Evolutionary conservation across 495 filamentous ascomycete species (phyloP).

Genomic region (Amniculicola lignicola): DNA sequence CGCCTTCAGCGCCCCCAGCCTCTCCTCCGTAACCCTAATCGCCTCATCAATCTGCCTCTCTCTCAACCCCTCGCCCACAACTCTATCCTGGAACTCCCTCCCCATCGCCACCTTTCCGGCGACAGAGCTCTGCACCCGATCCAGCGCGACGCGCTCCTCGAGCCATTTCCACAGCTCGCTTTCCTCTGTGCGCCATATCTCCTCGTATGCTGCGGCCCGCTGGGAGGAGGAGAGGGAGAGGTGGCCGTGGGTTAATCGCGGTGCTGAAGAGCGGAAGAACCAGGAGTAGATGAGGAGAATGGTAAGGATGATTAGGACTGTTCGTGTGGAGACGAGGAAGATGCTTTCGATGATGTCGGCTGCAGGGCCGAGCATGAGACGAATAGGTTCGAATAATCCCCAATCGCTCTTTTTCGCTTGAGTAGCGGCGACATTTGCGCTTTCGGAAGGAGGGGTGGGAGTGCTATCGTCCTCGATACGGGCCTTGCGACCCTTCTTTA

Average conservation of each 20-base stretch:
- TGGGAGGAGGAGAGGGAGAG: slow-evolving; percentile 51
- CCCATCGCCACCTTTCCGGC: slow-evolving; percentile 44
- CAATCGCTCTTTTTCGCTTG: slow-evolving; percentile 51
- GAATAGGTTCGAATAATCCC: slow-evolving; percentile 66
- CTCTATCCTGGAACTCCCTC: slow-evolving; percentile 36
- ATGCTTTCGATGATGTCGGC: slow-evolving; percentile 66
- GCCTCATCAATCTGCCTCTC: slow-evolving; percentile 66
- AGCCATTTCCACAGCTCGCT: slow-evolving; percentile 94
- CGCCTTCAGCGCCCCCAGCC: slow-evolving; percentile 7
- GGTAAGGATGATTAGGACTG: slow-evolving; percentile 59
- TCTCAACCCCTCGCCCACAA: slow-evolving; percentile 66
- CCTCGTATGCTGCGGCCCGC: slow-evolving; percentile 80
- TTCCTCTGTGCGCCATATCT: slow-evolving; percentile 89
- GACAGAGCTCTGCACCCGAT: slow-evolving; percentile 44
- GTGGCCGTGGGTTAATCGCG: neutral
- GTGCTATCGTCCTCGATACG: slow-evolving; percentile 33
- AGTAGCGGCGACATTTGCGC: slow-evolving; percentile 9
- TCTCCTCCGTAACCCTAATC: slow-evolving; percentile 22
- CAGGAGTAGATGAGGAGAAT: slow-evolving; percentile 44
- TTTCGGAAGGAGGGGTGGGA: slow-evolving; percentile 24
- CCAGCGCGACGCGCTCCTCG: slow-evolving; percentile 68
- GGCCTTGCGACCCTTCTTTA: slow-evolving; percentile 55
- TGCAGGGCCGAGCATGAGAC: slow-evolving; percentile 63
- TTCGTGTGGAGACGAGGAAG: slow-evolving; percentile 61
- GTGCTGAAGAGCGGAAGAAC: slow-evolving; percentile 19